phyloP scores from a whole-genome alignment of 179 eudicot genomes.

The Actinidia arguta region DNA sequence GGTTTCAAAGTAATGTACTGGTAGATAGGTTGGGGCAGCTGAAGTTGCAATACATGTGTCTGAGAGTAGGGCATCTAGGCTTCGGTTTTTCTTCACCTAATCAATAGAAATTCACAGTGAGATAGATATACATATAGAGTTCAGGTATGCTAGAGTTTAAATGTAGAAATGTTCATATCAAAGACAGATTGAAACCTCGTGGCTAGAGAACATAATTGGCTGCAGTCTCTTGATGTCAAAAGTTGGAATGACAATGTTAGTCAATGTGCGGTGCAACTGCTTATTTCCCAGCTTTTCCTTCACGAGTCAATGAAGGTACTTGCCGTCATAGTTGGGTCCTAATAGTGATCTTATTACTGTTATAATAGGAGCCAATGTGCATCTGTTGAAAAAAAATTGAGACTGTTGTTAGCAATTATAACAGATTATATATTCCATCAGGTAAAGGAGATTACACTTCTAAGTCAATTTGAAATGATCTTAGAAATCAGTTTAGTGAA shows the following conservation, averaged over 20 bases:
- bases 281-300: constrained; percentile 51
- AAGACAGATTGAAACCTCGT: constrained; percentile 34
- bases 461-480: too few relatives aligned
- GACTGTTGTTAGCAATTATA: background rate
- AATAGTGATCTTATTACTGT: constrained; percentile 29
- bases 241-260: constrained; percentile 57
- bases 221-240: constrained; percentile 56
- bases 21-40: constrained; percentile 52
- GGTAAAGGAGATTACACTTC: too few relatives aligned
- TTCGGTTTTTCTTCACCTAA: constrained; percentile 38
- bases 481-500: too few relatives aligned
- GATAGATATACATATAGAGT: background rate
- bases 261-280: constrained; percentile 46
- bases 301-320: constrained; percentile 41
- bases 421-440: background rate
- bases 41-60: constrained; percentile 54
- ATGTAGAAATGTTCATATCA: background rate
- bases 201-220: constrained; percentile 54
- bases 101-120: background rate
- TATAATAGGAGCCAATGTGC: background rate
- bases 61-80: constrained; percentile 38
- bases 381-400: background rate
- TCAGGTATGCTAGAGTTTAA: background rate
- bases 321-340: constrained; percentile 58
- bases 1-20: constrained; percentile 43